Evolutionary conservation across 2,329 filamentous ascomycete genomes (phyloP), one percentile per base, ranked within the genome.

Genomic region (Claviceps sp.): DNA sequence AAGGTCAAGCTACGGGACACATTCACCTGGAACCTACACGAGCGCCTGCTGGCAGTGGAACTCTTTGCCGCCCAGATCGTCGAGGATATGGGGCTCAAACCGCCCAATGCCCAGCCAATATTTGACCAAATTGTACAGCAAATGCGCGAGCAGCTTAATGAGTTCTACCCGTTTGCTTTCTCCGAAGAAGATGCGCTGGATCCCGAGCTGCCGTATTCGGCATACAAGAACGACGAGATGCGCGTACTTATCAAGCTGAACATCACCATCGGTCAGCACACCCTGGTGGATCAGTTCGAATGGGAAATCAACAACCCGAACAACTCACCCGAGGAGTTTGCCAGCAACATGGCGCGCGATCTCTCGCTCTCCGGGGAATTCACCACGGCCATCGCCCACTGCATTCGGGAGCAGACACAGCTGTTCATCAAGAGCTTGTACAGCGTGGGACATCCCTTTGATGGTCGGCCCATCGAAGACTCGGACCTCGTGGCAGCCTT

Each of bases 161-260:
- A 97, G 65, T 97, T 89, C 65, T 95, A 95, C 64, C 93, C 93
- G 5, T 89, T 95, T 60, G 83, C 93, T 24, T 93, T 83, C 64
- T 85, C 91, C 48, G 85, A 94, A 59, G 91, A 97, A 61, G 89
- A 95, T 61, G 81, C 91, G 1, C 75, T 96, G 47, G 91, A 98
- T 61, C 87, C 89, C 1, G 85, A 93, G 63, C 75, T 94, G 13
- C 90, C 91, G 0, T 97, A 97, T 65, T 84, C 79, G 41, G 90
- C 93, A 6, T 95, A 96, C 73, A 97, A 97, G 69, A 95, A 98
- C 64, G 93, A 98, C 65, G 93, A 98, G 71, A 96, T 98, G 91
- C 85, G 93, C 49, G 87, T 98, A 59, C 73, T 95, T 44, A 82
- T 98, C 68, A 97, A 96, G 68, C 76, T 98, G 49, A 96, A 97